Evolutionary conservation across 2,329 filamentous ascomycete species (phyloP), one percentile per base, ranked within the genome.

Genomic region (Neurospora sp.): DNA sequence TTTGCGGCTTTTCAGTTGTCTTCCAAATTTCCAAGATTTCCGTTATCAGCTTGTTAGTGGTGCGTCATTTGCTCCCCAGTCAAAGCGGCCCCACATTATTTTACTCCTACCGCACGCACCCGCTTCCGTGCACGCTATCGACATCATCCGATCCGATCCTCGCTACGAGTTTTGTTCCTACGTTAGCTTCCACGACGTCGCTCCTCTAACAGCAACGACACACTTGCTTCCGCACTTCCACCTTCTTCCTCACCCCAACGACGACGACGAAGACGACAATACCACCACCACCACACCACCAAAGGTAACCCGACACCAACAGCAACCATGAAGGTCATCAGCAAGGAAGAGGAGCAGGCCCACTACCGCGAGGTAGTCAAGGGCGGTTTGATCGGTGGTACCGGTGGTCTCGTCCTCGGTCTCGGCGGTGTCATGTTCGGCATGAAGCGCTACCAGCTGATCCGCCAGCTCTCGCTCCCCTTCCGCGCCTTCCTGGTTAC

Each of bases 401-500:
- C 85, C 13, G 76, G 89, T 66, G 94, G 96, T 73, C 82, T 93
- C 2, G 84, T 82, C 43, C 77, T 89, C 39, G 94, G 95, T 73
- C 75, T 87, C 9, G 84, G 84, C 38, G 93, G 89, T 77, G 90
- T 97, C 33, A 72, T 87, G n/a, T 80, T 82, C 67, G 93, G 91
- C 23, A 87, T 87, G 68, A 84, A 84, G 72, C 90, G 93, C 77
- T 97, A 91, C 80, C 85, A 89, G 67, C 89, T 89, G 76, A 92
- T 98, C 84, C 89, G 92, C 74, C 82, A 85, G 74, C 89, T 99
- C 72, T 97, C 95, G 0, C 78, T 97, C 0, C 96, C 93, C 19
- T 93, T 99, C 86, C 92, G 93, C 75, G 85, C 93, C 69, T 99
- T 98, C 87, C 88, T 98, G 73, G 87, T 96, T 74, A 91, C 92